Percentiles rank a stretch among this genome's conserved stretches.
Conservation (phyloP, 176 grass and related monocot genomes). For the Oryza punctata region DNA sequence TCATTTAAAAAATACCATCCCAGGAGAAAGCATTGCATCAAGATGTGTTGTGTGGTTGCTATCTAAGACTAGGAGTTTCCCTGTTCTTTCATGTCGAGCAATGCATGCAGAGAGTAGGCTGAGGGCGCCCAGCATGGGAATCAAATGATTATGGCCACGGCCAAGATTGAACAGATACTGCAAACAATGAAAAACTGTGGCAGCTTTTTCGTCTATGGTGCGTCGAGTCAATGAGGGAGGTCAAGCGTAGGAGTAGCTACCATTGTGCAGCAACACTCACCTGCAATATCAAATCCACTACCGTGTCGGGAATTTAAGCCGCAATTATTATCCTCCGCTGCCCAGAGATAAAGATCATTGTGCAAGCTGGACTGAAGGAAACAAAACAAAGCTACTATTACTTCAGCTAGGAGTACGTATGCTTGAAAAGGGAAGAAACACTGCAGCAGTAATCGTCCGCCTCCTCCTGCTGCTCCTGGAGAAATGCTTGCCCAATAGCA, state of each 20-base stretch:
- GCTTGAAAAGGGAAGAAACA: neutral
- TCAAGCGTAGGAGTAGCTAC: neutral
- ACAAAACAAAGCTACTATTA: neutral
- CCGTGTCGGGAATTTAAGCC: neutral
- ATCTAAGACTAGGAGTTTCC: neutral
- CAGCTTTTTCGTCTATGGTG: constrained; percentile 15
- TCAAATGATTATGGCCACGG: constrained; percentile 43
- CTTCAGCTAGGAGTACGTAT: neutral
- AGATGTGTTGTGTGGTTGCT: neutral
- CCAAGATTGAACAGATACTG: constrained; percentile 40
- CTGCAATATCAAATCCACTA: neutral
- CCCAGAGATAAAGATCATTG: neutral
- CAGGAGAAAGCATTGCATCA: neutral
- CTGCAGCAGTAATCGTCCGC: neutral
- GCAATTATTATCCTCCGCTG: neutral
- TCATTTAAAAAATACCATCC: neutral
- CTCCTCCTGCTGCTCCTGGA: neutral
- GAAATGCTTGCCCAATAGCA: constrained; percentile 14
- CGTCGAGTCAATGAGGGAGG: constrained; percentile 17
- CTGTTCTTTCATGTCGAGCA: constrained; percentile 43
- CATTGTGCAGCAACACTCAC: neutral
- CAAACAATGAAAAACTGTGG: constrained; percentile 49
- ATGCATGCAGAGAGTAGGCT: constrained; percentile 22
- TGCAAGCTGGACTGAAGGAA: neutral
- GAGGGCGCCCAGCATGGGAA: constrained; percentile 25